Base-by-base conservation (phyloP, 2,329 filamentous ascomycete genomes). In the Aspergillus quadrilineatus region DNA sequence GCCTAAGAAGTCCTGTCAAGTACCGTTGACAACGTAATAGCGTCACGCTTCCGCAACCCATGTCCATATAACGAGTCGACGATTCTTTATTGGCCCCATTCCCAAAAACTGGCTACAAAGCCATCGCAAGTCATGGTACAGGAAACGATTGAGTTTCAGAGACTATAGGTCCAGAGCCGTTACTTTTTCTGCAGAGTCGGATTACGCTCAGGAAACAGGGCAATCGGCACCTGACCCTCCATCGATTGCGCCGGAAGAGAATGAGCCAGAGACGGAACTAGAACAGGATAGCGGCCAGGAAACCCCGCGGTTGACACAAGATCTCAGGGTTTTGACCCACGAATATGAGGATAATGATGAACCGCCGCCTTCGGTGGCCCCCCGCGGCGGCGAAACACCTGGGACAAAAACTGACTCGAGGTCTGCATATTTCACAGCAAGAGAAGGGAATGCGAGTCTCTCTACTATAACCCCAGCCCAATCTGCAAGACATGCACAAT, bases 51-150 rank as follows among this genome's bases (percentile, higher is more conserved):
- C 82, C 43, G 78, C 83, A 26, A 79, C 83, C 57, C 85, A 88
- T 65, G 72, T 88, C 41, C 80, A 87, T 70, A 73, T 85, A 62
- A 87, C 85, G 6, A 83, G 79, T 50, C 78, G 82, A 53, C 81
- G 85, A 53, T 82, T 81, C 71, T 88, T 88, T 71, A 85, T 88
- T 57, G 85, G 85, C 0, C 85, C 85, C 36, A 84, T 87, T 36
- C 85, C 85, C 44, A 82, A 84, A 63, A 84, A 82, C 55, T 88
- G 85, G 85, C 76, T 87, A 53, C 83, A 82, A 63, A 82, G 80
- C 58, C 82, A 87, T 68, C 78, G 84, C 51, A 85, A 84, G 64
- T 79, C 82, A 56, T 87, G 85, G 85, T 87, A 86, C 71, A 82
- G 76, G 58, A 66, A 70, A 39, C 70, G 76, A 46, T 58, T 80